Conservation (phyloP, 1,284 basidiomycete species). For the Malassezia nana region DNA sequence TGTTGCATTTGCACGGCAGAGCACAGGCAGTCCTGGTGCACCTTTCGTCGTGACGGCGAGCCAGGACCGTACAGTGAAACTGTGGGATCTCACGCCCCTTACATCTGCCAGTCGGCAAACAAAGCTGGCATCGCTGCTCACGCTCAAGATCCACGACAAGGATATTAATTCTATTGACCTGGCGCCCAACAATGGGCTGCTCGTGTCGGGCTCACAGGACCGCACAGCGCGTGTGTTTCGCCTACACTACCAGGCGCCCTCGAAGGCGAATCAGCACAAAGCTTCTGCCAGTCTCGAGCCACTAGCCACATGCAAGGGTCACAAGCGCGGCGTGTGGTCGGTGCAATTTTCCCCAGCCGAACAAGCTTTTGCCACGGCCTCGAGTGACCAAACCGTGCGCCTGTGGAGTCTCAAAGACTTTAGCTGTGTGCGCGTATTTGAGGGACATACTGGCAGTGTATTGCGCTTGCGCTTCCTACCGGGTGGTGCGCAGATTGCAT, state of each 20-base stretch:
- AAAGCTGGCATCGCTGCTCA: constrained; percentile 67
- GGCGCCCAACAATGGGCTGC: constrained; percentile 74
- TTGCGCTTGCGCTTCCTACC: constrained; percentile 81
- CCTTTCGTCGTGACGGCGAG: constrained; percentile 68
- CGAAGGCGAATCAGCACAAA: constrained; percentile 31
- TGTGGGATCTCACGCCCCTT: constrained; percentile 65
- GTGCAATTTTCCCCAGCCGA: constrained; percentile 78
- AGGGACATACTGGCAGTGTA: constrained; percentile 81
- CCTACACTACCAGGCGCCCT: constrained; percentile 56
- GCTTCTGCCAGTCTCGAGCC: constrained; percentile 44
- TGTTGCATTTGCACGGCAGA: constrained; percentile 57
- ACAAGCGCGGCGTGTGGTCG: constrained; percentile 92
- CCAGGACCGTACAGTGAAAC: constrained; percentile 93
- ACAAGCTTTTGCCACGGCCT: constrained; percentile 77
- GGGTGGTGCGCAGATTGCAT: constrained; percentile 72
- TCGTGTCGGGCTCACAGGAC: constrained; percentile 93
- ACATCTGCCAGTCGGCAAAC: constrained; percentile 10
- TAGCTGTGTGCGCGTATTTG: constrained; percentile 52
- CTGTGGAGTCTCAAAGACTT: constrained; percentile 72
- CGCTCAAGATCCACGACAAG: constrained; percentile 89
- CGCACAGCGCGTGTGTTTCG: constrained; percentile 82
- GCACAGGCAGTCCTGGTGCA: constrained; percentile 15
- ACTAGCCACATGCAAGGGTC: constrained; percentile 83
- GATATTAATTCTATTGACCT: constrained; percentile 96
- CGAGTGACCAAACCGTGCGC: constrained; percentile 85